Evolutionary conservation across 139 green algal genomes (phyloP), one percentile per base, ranked within the genome.

Genomic region (Edaphochlamys debaryana): DNA sequence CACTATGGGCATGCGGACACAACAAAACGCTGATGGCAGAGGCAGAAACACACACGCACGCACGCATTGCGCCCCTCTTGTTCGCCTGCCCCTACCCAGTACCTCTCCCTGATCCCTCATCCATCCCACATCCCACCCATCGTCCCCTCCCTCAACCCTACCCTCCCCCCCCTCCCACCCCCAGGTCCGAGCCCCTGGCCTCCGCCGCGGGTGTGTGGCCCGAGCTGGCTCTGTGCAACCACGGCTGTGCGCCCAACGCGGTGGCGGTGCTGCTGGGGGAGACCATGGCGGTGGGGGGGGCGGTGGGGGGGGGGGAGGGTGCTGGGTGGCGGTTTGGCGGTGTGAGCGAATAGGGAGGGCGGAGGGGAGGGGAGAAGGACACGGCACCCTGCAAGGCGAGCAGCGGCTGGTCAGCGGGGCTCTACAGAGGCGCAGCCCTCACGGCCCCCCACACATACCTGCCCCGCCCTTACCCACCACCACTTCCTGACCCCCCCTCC

Each of bases 181-280:
- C 48, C 72, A 82, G 84, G 78, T 50, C 4, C 29, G 84, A 81
- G 62, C 11, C 32, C 7, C 72, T 80, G 17, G 13, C 30, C 38
- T 54, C 67, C 32, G 30, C 56, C 4, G 37, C 50, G 11, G 85
- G 78, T 17, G 20, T 89, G n/a, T 89, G 85, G 85, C 78, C 85
- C 15, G 85, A 89, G 64, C 23, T 79, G 32, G 50, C 78, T 2
- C 63, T 89, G 25, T 6, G 63, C 63, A 89, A 89, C 79, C 85
- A 89, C 78, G 69, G 60, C 23, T 89, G 85, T 64, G 40, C 54
- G 32, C 85, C 85, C 70, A 89, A 89, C 52, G 79, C 85, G 0
- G 40, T 68, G 50, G 27, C 58, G 34, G 32, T 82, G n/a, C 38
- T 82, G 40, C 2, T 89, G n/a, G 70, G 71, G 11, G 79, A 79